phyloP scores from a whole-genome alignment of 768 basidiomycete genomes.

The Pleurotus platypus region DNA sequence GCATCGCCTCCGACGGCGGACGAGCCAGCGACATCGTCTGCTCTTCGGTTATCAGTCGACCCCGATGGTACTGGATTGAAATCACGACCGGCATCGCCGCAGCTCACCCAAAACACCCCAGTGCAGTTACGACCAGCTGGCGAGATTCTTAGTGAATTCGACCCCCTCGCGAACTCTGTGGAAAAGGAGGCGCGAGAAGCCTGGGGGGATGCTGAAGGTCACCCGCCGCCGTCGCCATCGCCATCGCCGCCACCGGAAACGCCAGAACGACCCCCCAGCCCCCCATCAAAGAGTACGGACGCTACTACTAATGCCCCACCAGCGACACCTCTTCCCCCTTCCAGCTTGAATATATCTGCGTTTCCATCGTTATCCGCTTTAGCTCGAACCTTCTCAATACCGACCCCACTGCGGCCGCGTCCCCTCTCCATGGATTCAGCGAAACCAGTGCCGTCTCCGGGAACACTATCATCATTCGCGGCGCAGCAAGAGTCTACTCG shows the following conservation, averaged over 20 bases:
- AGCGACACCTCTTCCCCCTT: constrained; percentile 16
- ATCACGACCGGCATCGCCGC: constrained; percentile 9
- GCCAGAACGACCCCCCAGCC: constrained; percentile 23
- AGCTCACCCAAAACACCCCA: constrained; percentile 4
- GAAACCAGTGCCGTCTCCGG: constrained; percentile 51
- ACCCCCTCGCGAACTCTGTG: constrained; percentile 57
- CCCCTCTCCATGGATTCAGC: constrained; percentile 63
- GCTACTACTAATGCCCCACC: constrained; percentile 22
- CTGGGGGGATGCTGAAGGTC: constrained; percentile 60
- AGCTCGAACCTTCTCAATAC: constrained; percentile 62
- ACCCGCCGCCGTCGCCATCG: constrained; percentile 48
- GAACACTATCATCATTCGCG: constrained; percentile 52
- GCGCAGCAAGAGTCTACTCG: constrained; percentile 37
- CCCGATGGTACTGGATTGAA: constrained; percentile 5
- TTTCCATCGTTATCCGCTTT: constrained; percentile 67
- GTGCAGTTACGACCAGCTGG: constrained; percentile 17
- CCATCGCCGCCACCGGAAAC: constrained; percentile 24
- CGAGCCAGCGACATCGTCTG: neutral
- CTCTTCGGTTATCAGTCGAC: neutral
- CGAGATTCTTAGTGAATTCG: constrained; percentile 60
- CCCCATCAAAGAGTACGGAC: constrained; percentile 30
- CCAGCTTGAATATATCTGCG: constrained; percentile 30
- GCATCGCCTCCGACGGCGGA: neutral
- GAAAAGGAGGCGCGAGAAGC: constrained; percentile 60
- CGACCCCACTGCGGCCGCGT: constrained; percentile 42